phyloP scores from a whole-genome alignment of 2,329 filamentous ascomycete species.

The Orbilia brochopaga region DNA sequence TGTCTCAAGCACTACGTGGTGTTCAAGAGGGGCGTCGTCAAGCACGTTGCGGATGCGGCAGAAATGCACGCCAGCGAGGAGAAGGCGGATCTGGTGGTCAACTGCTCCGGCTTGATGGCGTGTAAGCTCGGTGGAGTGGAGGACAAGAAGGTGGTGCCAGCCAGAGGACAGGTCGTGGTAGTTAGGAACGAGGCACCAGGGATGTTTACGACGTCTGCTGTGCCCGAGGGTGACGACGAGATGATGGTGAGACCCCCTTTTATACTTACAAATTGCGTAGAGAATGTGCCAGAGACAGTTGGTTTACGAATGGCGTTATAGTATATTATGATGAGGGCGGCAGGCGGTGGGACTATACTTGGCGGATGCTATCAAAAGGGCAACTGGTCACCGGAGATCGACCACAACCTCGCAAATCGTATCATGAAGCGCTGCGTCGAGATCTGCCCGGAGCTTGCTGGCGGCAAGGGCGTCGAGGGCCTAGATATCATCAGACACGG shows the following conservation, averaged over 20 bases:
- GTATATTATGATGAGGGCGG: slow-evolving; percentile 83
- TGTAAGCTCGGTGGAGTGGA: slow-evolving; percentile 78
- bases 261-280: no score
- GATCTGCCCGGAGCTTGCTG: slow-evolving; percentile 69
- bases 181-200: slow-evolving; percentile 77
- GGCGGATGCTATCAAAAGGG: slow-evolving; percentile 83
- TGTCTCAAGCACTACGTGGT: slow-evolving; percentile 75
- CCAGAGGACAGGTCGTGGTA: slow-evolving; percentile 80
- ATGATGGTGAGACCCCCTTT: slow-evolving; percentile 58
- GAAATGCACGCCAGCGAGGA: slow-evolving; percentile 65
- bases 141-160: slow-evolving; percentile 75
- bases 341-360: slow-evolving; percentile 79
- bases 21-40: slow-evolving; percentile 68
- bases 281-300: no score
- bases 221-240: slow-evolving; percentile 75
- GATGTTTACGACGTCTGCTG: slow-evolving; percentile 74
- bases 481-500: slow-evolving; percentile 79
- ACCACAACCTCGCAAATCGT: slow-evolving; percentile 76
- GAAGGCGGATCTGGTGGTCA: slow-evolving; percentile 74
- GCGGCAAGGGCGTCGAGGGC: slow-evolving; percentile 71
- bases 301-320: background rate
- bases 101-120: slow-evolving; percentile 81
- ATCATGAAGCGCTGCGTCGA: slow-evolving; percentile 82
- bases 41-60: slow-evolving; percentile 76
- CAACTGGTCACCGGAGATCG: slow-evolving; percentile 78